These are phyloP conservation scores for Bocquillonia castaneifolia DNA, from an alignment of 441 rosid genomes.

Conservation along the genomic window DNA sequence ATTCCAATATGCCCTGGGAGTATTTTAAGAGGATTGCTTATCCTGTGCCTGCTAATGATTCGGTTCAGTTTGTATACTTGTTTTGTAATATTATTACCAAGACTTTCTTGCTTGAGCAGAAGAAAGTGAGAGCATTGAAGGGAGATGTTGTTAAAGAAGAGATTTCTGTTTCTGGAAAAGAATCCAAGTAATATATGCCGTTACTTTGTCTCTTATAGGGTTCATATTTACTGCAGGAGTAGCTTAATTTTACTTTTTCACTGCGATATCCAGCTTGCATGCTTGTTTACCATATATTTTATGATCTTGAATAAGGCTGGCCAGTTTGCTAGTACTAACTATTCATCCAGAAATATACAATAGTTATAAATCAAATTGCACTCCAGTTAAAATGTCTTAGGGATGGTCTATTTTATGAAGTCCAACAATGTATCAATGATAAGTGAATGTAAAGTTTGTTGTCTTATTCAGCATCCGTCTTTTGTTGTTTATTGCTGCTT, in stretches of 20 bases:
- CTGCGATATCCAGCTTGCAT: too few species aligned
- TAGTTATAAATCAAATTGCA: too few species aligned
- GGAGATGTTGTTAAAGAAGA: conserved; percentile 34
- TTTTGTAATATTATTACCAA: conserved; percentile 92
- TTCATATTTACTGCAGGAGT: too few species aligned
- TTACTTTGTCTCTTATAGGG: background rate
- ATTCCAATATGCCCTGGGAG: conserved; percentile 82
- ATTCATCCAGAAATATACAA: too few species aligned
- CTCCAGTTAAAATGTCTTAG: background rate
- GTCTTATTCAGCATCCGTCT: background rate
- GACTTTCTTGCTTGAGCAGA: conserved; percentile 69
- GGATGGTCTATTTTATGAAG: background rate
- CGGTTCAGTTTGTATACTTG: conserved; percentile 90
- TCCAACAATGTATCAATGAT: background rate
- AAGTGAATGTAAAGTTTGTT: background rate
- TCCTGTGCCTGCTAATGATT: conserved; percentile 90
- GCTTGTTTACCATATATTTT: too few species aligned
- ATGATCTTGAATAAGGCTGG: too few species aligned
- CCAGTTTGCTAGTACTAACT: too few species aligned
- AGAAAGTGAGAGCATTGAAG: conserved; percentile 36
- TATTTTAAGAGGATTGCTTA: conserved; percentile 66
- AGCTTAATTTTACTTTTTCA: too few species aligned
- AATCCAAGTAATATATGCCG: conserved; percentile 15
- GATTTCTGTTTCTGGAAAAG: conserved; percentile 22
- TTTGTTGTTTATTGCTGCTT: background rate